phyloP scores from a whole-genome alignment of 257 asterid species.

The Forsythia viridissima region DNA sequence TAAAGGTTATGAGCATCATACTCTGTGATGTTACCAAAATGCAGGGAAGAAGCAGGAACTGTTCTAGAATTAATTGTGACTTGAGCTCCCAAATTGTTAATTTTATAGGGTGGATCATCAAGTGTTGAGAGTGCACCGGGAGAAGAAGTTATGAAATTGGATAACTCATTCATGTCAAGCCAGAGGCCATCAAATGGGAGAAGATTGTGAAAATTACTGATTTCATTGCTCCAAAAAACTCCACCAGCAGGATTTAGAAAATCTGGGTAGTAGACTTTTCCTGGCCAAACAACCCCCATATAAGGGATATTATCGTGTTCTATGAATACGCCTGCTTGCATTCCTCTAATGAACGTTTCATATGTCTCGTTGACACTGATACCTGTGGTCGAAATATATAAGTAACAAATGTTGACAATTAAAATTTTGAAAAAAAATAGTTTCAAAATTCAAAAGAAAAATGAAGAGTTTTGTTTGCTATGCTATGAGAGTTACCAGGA shows the following conservation, averaged over 20 bases:
- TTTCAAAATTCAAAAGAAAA: not conserved
- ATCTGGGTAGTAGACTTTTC: conserved; percentile 30
- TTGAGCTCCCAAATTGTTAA: conserved; percentile 39
- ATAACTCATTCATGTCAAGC: conserved; percentile 36
- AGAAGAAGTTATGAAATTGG: conserved; percentile 27
- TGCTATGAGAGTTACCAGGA: conserved; percentile 26
- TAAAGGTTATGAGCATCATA: conserved; percentile 53
- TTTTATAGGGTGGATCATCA: conserved; percentile 51
- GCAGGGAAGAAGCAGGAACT: conserved; percentile 43
- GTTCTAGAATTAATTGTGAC: conserved; percentile 32
- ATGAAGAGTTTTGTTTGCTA: not conserved
- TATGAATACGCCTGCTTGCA: conserved; percentile 22
- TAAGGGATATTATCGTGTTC: conserved; percentile 16
- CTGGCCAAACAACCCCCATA: conserved; percentile 33
- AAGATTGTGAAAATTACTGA: conserved; percentile 15
- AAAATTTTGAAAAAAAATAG: not conserved
- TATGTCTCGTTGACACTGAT: conserved; percentile 29
- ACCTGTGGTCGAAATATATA: conserved; percentile 17
- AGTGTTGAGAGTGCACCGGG: conserved; percentile 31
- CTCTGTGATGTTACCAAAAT: conserved; percentile 42
- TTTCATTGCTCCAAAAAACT: conserved; percentile 31
- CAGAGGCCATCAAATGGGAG: conserved; percentile 33
- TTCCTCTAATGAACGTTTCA: conserved; percentile 24
- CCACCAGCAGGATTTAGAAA: conserved; percentile 26
- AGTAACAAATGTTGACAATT: not conserved